Base-by-base conservation (phyloP, 2,329 filamentous ascomycete genomes). In the Aspergillus fumigatus region DNA sequence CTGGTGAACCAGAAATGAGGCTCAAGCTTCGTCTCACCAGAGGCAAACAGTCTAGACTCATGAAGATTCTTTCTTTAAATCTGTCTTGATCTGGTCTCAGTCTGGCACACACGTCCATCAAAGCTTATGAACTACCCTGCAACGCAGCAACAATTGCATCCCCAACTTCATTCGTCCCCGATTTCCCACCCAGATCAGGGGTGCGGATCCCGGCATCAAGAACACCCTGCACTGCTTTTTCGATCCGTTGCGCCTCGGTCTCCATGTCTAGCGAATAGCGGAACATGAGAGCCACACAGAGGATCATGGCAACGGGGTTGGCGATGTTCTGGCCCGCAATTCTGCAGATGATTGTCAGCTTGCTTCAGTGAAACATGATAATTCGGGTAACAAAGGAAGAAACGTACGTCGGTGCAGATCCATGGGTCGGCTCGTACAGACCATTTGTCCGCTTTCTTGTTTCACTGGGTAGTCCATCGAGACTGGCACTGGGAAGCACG, bases 391-490 rank as follows among this genome's bases (percentile, higher is more conserved):
- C 47, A 8, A 32, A 27, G 23, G 10, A 21, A n/a, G 50, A 19
- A 43, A 45, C 70, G 58, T 62, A 74, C 70, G 64, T 70, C 32
- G 73, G 72, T n/a, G 70, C 73, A 35, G 73, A 75, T 14, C 73
- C 92, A 75, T 97, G 92, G 61, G 96, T 96, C 8, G 92, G 92
- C 81, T 97, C 92, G 73, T 95, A 97, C 65, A 96, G 90, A 55
- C 90, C 92, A 71, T 92, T 93, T 71, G 90, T 89, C 70, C 83
- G 86, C 64, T 82, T 83, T 78, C 90, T 88, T 19, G 64, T 48
- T 1, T 88, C 88, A 67, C 92, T 89, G 0, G 92, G 92, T 57
- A 94, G 84, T 17, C 89, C 89, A 62, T 88, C 88, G 69, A 97
- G 77, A 72, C 88, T 93, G 4, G 92, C 92, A 72, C 88, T 92